Base-by-base conservation (phyloP, 2,329 filamentous ascomycete genomes). In the Paraphoma chrysanthemicola region DNA sequence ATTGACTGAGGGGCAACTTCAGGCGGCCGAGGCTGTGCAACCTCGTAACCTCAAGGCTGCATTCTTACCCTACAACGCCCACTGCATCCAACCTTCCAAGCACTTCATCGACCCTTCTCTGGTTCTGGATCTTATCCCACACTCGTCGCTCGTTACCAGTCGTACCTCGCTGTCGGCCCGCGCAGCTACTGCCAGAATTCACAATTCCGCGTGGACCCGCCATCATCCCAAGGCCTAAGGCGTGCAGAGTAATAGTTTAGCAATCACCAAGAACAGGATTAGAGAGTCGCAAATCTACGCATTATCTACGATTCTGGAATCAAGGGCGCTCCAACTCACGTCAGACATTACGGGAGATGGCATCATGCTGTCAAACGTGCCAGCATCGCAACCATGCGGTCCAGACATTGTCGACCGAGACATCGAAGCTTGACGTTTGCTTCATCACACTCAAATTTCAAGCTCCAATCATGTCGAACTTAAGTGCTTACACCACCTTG, bases 331-430 rank as follows among this genome's bases (percentile, higher is more conserved):
- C 5, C 5, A 23, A 23, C 2, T 23, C 23, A 5, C 36, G 9
- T 23, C 18, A 42, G 18, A 30, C n/a, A 50, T 3, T 3, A 44
- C 30, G n/a, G n/a, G 45, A 14, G 17, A 59, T 68, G 53, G 41
- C 61, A 12, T 62, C 56, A 28, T 68, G 64, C 43, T 73, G 70
- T 45, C 59, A 62, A 29, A 71, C 68, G 12, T 73, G 70, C 60
- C 60, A 70, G n/a, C 54, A 70, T 46, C 65, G 70, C 31, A 65
- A 66, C 33, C 59, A 69, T 39, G 67, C 54, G 8, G 48, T 70
- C n/a, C 42, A 60, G 8, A 42, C 60, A 10, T 44, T 30, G 12
- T 28, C 57, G 11, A 55, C 59, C 2, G 48, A 56, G 14, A 58
- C 63, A 8, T 60, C 54, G n/a, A 63, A 64, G 18, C 53, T 71